A percentile compares a stretch with the other conserved stretches of the same genome.
Conservation (phyloP, 2,329 filamentous ascomycete species). For the Hypoxylon sp. region DNA sequence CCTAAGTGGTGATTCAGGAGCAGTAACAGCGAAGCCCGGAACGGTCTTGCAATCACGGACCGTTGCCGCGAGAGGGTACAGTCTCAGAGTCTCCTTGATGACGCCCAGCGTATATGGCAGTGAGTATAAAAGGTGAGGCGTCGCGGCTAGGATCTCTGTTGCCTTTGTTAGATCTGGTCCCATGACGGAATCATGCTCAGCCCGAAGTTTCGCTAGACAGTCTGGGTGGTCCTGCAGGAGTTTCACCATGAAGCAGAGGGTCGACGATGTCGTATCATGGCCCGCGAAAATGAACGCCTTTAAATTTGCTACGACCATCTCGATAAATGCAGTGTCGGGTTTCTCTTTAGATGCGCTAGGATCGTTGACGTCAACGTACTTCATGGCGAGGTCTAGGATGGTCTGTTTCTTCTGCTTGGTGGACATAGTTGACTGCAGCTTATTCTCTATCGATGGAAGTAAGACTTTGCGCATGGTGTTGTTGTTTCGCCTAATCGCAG, state of each 20-base stretch:
- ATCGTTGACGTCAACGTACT: conserved; percentile 48
- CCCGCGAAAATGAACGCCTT: conserved; percentile 59
- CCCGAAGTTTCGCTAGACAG: conserved; percentile 53
- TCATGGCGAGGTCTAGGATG: conserved; percentile 50
- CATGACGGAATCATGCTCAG: conserved; percentile 57
- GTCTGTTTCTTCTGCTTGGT: conserved; percentile 49
- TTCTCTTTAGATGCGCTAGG: conserved; percentile 41
- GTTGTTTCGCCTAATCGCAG: conserved; percentile 48
- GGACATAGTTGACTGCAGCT: conserved; percentile 38
- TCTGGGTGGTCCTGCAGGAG: conserved; percentile 53
- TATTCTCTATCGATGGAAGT: conserved; percentile 48
- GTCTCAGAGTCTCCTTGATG: conserved; percentile 57
- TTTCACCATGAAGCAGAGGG: conserved; percentile 56
- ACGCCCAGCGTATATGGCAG: conserved; percentile 58
- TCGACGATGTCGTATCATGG: conserved; percentile 57
- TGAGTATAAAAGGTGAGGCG: conserved; percentile 53
- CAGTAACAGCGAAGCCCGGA: conserved; percentile 46
- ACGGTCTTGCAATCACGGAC: conserved; percentile 42
- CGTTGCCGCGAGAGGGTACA: conserved; percentile 53
- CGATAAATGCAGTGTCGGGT: conserved; percentile 48
- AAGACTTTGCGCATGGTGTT: conserved; percentile 46
- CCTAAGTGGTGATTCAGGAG: conserved; percentile 43
- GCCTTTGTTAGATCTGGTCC: conserved; percentile 50
- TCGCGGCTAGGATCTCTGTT: conserved; percentile 34
- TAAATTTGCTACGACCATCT: conserved; percentile 55